Base-by-base conservation (phyloP, 192 early-diverging fungal species). In the Backusella parvicylindrica region DNA sequence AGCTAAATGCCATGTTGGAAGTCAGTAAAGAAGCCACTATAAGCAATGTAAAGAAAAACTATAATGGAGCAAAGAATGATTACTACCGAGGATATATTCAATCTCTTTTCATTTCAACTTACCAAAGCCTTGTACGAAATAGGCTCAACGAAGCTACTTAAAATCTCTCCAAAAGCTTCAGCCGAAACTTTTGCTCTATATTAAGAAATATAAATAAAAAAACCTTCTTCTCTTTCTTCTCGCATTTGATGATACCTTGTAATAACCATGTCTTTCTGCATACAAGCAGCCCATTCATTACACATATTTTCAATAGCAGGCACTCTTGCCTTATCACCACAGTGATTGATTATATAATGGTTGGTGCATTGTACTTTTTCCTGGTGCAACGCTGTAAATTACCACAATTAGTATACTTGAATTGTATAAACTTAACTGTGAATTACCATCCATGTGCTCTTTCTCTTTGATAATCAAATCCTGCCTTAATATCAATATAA, bases 61-160 rank as follows among this genome's bases (percentile, higher is more conserved):
- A 73, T 7, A 21, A 40, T 64, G 30, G 0, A 11, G 16, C 35
- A 2, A 18, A 12, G 32, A 6, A 32, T 64, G 23, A 38, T n/a
- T 18, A 35, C 3, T 4, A 60, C 6, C 7, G 15, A 36, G 31
- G 15, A 74, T 26, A n/a, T 5, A 7, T 37, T 37, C n/a, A n/a
- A n/a, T n/a, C n/a, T n/a, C n/a, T 1, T 33, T 56, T 30, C 3
- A 1, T 18, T 6, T n/a, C 28, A 50, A 72, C 56, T 78, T 82
- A 87, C 88, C 92, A 96, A 92, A 0, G 94, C 92, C 70, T 96
- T 96, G 67, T 91, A 89, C n/a, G 93, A 94, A 7, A 96, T 86
- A 8, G 93, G 91, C 33, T 96, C 91, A 36, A 95, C 89, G 71
- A 96, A 92, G 37, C 91, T 87, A 71, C 94, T 95, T 60, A 93